Conservation (phyloP, 2,329 filamentous ascomycete species). For the Boeremia lycopersici region DNA sequence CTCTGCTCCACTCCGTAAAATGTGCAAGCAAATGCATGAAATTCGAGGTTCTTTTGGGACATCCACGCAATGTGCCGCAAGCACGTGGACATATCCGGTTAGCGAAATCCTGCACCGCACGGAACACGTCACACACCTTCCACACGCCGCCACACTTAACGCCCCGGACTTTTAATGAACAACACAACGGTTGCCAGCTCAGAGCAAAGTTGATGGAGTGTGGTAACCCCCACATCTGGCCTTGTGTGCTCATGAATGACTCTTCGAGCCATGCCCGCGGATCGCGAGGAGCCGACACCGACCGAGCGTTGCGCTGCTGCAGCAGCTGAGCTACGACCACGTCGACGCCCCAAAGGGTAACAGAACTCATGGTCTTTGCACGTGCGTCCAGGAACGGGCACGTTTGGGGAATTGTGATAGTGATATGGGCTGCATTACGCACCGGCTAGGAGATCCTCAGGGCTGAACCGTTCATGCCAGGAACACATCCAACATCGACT, state of each 20-base stretch:
- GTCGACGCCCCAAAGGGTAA: conserved; percentile 17
- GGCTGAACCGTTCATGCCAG: conserved; percentile 36
- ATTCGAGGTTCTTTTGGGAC: conserved; percentile 10
- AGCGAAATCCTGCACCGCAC: conserved; percentile 23
- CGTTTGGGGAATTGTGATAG: conserved; percentile 30
- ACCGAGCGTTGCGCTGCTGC: conserved; percentile 17
- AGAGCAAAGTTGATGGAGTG: conserved; percentile 29
- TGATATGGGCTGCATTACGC: conserved; percentile 35
- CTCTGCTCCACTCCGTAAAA: conserved; percentile 1
- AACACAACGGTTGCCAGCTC: conserved; percentile 38
- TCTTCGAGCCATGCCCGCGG: conserved; percentile 12
- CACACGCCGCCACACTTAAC: conserved; percentile 25
- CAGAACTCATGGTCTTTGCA: conserved; percentile 38
- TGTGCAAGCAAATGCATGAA: conserved; percentile 11
- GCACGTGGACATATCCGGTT: conserved; percentile 19
- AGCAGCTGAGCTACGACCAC: conserved; percentile 16
- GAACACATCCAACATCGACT: conserved; percentile 27
- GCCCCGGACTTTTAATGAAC: conserved; percentile 29
- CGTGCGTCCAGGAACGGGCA: conserved; percentile 30
- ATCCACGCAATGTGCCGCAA: conserved; percentile 8
- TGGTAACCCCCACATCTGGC: conserved; percentile 25
- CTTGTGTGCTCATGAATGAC: conserved; percentile 18
- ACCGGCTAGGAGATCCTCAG: conserved; percentile 31
- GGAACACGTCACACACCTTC: conserved; percentile 33
- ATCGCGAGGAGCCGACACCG: conserved; percentile 21